phyloP scores from a whole-genome alignment of 305 asterid genomes.

The Fraxinus xanthoxyloides region DNA sequence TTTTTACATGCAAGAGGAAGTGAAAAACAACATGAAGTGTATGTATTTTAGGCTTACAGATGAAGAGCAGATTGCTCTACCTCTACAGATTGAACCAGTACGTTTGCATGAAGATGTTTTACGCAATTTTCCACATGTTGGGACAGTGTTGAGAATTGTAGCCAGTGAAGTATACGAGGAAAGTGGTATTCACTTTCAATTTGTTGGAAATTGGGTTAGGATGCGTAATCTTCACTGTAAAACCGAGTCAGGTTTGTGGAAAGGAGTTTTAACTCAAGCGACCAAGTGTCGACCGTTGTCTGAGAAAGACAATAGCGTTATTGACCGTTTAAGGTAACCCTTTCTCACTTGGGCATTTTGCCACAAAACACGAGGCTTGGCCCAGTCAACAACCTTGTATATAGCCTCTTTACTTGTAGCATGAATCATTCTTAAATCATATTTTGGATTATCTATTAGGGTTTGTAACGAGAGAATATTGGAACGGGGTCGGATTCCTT shows the following conservation, averaged over 20 bases:
- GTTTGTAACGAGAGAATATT: not conserved
- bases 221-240: conserved; percentile 24
- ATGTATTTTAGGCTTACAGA: conserved; percentile 5
- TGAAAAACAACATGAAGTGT: not conserved
- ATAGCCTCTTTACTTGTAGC: not conserved
- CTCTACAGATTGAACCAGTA: conserved; percentile 13
- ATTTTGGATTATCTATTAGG: conserved; percentile 12
- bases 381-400: not conserved
- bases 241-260: conserved; percentile 26
- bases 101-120: conserved; percentile 11
- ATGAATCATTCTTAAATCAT: not conserved
- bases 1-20: not conserved
- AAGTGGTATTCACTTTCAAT: conserved; percentile 19
- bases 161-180: conserved; percentile 17
- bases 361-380: not conserved
- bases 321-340: conserved; percentile 4
- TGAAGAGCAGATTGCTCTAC: conserved; percentile 8
- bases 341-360: not conserved
- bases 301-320: conserved; percentile 6
- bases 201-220: conserved; percentile 23
- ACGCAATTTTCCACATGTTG: conserved; percentile 23
- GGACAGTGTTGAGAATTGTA: conserved; percentile 25
- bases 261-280: conserved; percentile 16
- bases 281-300: conserved; percentile 27
- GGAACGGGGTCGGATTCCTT: conserved; percentile 13